Evolutionary conservation across 495 filamentous ascomycete genomes (phyloP).

Genomic region (Daldinia grandis): DNA sequence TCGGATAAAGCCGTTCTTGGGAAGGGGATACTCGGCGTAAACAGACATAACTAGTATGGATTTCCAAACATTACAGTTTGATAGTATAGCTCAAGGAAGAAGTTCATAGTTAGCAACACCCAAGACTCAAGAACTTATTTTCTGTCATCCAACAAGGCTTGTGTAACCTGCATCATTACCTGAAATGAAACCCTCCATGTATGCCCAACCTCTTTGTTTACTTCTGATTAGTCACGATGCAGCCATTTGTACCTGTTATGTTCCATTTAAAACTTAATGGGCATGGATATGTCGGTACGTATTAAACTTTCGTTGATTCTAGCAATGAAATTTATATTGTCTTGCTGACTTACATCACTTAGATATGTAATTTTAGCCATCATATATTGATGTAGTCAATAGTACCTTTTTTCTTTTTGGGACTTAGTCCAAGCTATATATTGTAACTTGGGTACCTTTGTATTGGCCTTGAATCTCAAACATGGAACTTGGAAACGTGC

Average conservation of each 20-base stretch:
- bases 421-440: too few species aligned
- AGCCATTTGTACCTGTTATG: not conserved
- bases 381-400: too few species aligned
- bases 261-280: not conserved
- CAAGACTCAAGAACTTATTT: not conserved
- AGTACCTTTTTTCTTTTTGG: too few species aligned
- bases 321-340: not conserved
- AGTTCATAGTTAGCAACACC: not conserved
- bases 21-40: not conserved
- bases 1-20: not conserved
- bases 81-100: not conserved
- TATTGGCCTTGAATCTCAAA: not conserved
- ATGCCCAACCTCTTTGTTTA: not conserved
- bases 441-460: too few species aligned
- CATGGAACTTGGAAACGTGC: not conserved
- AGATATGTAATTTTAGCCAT: too few species aligned
- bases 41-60: not conserved
- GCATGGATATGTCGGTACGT: not conserved
- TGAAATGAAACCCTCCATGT: constrained; percentile 1
- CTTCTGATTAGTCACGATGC: not conserved
- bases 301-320: not conserved
- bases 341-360: not conserved
- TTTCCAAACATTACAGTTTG: not conserved
- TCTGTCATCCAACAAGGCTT: not conserved
- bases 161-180: not conserved